Evolutionary conservation across 352 stramenopile genomes (phyloP), one percentile per base, ranked within the genome.

Genomic region (Pythium guiyangense): DNA sequence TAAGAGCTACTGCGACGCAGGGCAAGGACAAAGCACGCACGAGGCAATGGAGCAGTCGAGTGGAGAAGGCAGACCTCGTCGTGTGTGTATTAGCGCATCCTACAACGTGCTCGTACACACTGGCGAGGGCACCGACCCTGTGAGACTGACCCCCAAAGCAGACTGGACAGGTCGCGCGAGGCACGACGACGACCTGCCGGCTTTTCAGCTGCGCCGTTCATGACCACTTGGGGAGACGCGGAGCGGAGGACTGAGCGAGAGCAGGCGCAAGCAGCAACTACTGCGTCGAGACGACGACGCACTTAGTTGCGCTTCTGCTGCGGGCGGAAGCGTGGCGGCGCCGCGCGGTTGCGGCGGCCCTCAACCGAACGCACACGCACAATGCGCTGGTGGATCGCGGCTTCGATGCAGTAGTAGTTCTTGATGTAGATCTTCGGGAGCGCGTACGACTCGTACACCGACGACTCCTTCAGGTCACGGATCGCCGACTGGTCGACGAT

Each of bases 341-440:
- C 92, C 63, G 96, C 92, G 71, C 96, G 93, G 80, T 96, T 97
- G 62, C 88, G 86, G 74, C 97, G 92, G 59, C 75, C 89, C 66
- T 96, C 87, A 26, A 88, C 77, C 68, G 93, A 98, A 72, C 97
- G 93, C 67, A 93, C 97, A 86, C 97, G 95, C 53, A 99, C 97
- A 73, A 99, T 98, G 82, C 97, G 96, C 82, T 99, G 96, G 88
- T 99, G 97, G 60, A 99, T 98, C 56, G 97, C 97, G 50, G 96
- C 96, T 73, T 99, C 96, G 31, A 99, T 95, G 77, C 96, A 99
- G 90, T 99, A 99, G 81, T 99, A 99, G 93, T 99, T 98, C 96
- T 99, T 99, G 73, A 99, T 97, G 91, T 99, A 99, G 65, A 99
- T 96, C 90, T 99, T 99, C 64, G 97, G 97, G 63, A 99, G 82